phyloP scores from a whole-genome alignment of 441 rosid genomes.

The Arabidopsis hybrid region DNA sequence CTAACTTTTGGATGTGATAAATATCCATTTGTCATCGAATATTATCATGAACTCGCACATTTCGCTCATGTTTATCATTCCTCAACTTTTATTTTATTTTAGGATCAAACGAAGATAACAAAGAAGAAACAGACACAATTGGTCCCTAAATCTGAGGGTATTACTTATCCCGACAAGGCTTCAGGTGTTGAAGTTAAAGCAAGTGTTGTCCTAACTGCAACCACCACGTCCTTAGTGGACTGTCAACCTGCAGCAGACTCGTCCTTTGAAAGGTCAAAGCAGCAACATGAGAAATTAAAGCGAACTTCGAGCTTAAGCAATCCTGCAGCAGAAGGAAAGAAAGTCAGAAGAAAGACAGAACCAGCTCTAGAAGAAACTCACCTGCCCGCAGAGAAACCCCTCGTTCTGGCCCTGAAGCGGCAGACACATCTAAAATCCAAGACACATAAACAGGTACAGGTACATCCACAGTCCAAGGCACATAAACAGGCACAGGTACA shows the following conservation, averaged over 20 bases:
- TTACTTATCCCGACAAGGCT: constrained; percentile 13
- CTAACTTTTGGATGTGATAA: background rate
- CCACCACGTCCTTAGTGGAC: constrained; percentile 27
- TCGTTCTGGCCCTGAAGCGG: constrained; percentile 27
- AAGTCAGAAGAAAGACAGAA: constrained; percentile 65
- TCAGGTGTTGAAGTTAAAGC: constrained; percentile 49
- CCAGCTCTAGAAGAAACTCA: constrained; percentile 54
- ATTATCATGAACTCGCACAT: background rate
- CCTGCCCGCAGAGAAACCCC: constrained; percentile 50
- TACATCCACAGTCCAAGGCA: constrained; percentile 22
- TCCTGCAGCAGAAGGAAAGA: constrained; percentile 56
- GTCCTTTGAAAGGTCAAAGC: constrained; percentile 30
- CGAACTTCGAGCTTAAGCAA: constrained; percentile 55
- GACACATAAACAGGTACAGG: background rate
- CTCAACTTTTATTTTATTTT: background rate
- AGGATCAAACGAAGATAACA: constrained; percentile 33
- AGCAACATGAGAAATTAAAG: constrained; percentile 60
- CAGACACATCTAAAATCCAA: constrained; percentile 24
- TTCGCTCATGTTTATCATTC: constrained; percentile 5
- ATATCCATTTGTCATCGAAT: no score
- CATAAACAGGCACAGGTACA: background rate
- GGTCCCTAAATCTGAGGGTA: constrained; percentile 23
- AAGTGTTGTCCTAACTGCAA: constrained; percentile 26
- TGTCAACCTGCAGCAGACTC: constrained; percentile 14
- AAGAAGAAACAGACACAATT: constrained; percentile 38